Percentiles rank a stretch among this genome's conserved stretches.
phyloP scores from a whole-genome alignment of 495 filamentous ascomycete genomes.

The Copromyces sp. region DNA sequence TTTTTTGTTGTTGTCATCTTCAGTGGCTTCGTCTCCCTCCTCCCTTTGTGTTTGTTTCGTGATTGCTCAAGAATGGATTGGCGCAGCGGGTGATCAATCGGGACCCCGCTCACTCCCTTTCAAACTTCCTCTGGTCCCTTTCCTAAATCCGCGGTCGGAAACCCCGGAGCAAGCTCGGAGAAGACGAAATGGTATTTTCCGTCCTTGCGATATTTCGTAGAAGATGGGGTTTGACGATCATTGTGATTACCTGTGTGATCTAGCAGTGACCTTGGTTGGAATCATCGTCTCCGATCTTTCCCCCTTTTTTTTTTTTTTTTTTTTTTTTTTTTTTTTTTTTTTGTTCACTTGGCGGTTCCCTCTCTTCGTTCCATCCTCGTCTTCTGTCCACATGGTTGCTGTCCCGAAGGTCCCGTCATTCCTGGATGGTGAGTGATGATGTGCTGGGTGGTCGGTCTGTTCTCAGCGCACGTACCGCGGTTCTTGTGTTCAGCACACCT shows the following conservation, averaged over 20 bases:
- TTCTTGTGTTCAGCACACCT: background rate
- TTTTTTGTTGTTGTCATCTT: background rate
- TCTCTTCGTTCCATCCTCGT: background rate
- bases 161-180: background rate
- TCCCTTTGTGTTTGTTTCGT: background rate
- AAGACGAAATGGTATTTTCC: background rate
- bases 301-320: background rate
- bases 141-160: background rate
- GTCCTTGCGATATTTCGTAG: background rate
- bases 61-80: background rate
- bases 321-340: background rate
- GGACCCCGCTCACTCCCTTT: background rate
- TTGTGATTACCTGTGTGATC: background rate
- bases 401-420: background rate
- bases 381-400: background rate
- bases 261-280: background rate
- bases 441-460: background rate
- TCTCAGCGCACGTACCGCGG: background rate
- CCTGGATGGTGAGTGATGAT: background rate
- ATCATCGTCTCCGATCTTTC: background rate
- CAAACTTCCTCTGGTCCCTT: background rate
- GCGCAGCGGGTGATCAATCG: background rate
- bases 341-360: background rate
- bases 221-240: background rate
- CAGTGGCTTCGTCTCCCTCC: background rate